Conservation (phyloP, 306 rosid species). For the Lablab purpureus region DNA sequence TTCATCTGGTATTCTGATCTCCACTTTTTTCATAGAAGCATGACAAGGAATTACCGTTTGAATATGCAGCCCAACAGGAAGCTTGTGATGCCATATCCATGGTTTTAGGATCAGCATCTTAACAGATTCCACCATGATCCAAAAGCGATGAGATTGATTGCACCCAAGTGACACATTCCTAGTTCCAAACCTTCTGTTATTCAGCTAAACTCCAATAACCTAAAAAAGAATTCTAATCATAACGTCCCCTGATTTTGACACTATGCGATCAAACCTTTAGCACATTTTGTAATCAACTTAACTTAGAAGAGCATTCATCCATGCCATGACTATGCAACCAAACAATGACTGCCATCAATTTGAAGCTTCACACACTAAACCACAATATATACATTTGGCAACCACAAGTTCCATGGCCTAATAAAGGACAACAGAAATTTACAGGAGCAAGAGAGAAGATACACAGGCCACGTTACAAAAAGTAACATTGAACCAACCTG, state of each 20-base stretch:
- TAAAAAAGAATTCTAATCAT: not conserved
- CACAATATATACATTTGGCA: not conserved
- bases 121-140: too few species aligned
- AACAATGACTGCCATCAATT: not conserved
- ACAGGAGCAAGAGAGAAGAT: not conserved
- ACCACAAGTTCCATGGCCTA: not conserved
- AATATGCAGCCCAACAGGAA: too few species aligned
- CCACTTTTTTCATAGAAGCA: too few species aligned
- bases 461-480: not conserved
- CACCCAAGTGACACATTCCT: too few species aligned
- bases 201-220: too few species aligned
- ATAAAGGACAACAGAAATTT: not conserved
- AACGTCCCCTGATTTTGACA: too few species aligned
- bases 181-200: too few species aligned
- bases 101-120: too few species aligned
- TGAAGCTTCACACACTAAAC: not conserved
- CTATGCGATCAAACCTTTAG: not conserved
- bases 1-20: not conserved
- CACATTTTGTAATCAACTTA: too few species aligned
- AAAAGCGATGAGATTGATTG: too few species aligned
- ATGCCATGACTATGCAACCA: not conserved
- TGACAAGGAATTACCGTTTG: too few species aligned
- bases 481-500: not conserved
- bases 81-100: too few species aligned
- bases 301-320: not conserved